phyloP scores from a whole-genome alignment of 75 land plant species.

The Pseudotsuga menziesii region DNA sequence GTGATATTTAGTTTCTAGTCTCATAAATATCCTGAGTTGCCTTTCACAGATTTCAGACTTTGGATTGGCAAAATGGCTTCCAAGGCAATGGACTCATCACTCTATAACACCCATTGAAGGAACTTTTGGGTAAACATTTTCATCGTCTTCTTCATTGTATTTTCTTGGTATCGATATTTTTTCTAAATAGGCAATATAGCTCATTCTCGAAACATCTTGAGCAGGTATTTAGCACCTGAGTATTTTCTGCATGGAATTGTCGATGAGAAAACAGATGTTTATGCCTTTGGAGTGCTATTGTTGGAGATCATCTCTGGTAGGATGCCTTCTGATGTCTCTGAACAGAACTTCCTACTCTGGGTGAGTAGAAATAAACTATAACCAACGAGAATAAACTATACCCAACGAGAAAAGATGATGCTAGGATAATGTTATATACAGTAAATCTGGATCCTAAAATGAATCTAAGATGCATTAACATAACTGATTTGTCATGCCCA shows the following conservation, averaged over 20 bases:
- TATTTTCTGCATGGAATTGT: constrained; percentile 94
- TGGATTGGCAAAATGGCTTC: constrained; percentile 97
- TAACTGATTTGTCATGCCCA: too few species aligned
- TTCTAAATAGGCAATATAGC: not conserved
- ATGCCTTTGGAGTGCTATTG: constrained; percentile 84
- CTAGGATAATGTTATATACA: not conserved
- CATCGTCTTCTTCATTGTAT: not conserved
- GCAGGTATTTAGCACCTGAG: constrained; percentile 94
- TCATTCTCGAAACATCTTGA: not conserved
- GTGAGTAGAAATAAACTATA: constrained; percentile 27
- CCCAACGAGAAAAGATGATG: not conserved
- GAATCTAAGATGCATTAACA: too few species aligned
- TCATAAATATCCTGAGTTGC: not conserved
- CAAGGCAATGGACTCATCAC: constrained; percentile 88
- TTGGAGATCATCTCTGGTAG: constrained; percentile 83
- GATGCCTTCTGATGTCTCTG: constrained; percentile 68
- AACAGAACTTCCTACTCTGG: constrained; percentile 77
- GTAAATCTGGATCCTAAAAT: too few species aligned
- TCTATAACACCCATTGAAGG: constrained; percentile 93
- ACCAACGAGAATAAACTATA: not conserved
- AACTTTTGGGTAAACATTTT: constrained; percentile 75
- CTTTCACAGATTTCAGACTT: constrained; percentile 86
- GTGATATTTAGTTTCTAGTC: not conserved
- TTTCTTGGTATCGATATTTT: not conserved
- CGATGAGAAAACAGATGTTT: constrained; percentile 96